phyloP scores from a whole-genome alignment of 139 green algal genomes.

The Micractinium sp. region DNA sequence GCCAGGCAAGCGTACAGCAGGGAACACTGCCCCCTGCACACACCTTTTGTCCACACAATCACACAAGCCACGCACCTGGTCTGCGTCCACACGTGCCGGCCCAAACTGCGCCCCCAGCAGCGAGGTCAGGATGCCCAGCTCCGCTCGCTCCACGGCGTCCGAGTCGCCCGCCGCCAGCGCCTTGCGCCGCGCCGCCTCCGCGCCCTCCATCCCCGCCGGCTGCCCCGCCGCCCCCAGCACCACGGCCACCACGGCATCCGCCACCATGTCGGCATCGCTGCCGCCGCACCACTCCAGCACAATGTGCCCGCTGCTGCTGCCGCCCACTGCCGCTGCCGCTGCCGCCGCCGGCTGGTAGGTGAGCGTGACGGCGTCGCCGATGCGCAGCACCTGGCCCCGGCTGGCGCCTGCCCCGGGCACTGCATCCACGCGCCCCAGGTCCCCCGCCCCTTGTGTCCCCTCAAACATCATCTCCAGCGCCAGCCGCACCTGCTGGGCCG shows the following conservation, averaged over 20 bases:
- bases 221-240: slow-evolving; percentile 76
- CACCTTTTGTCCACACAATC: neutral
- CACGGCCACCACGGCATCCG: slow-evolving; percentile 92
- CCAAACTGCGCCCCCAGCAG: slow-evolving; percentile 85
- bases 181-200: slow-evolving; percentile 54
- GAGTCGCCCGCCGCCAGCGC: slow-evolving; percentile 52
- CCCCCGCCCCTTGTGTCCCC: slow-evolving; percentile 68
- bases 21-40: neutral
- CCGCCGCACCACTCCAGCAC: slow-evolving; percentile 94
- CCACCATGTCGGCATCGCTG: slow-evolving; percentile 85
- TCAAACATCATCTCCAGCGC: slow-evolving; percentile 93
- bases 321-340: slow-evolving; percentile 14
- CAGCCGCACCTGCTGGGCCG: slow-evolving; percentile 59
- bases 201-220: slow-evolving; percentile 50
- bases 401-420: neutral
- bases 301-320: slow-evolving; percentile 49
- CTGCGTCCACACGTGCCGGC: slow-evolving; percentile 54
- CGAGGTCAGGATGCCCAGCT: slow-evolving; percentile 68
- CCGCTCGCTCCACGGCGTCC: slow-evolving; percentile 52
- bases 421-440: slow-evolving; percentile 38
- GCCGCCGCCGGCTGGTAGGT: slow-evolving; percentile 36
- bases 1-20: too few species aligned
- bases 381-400: slow-evolving; percentile 31
- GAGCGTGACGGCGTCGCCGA: slow-evolving; percentile 50
- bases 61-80: slow-evolving; percentile 33